These are phyloP conservation scores for Leccinum barrowsii DNA, from an alignment of 768 basidiomycete genomes.

Conservation along the genomic window DNA sequence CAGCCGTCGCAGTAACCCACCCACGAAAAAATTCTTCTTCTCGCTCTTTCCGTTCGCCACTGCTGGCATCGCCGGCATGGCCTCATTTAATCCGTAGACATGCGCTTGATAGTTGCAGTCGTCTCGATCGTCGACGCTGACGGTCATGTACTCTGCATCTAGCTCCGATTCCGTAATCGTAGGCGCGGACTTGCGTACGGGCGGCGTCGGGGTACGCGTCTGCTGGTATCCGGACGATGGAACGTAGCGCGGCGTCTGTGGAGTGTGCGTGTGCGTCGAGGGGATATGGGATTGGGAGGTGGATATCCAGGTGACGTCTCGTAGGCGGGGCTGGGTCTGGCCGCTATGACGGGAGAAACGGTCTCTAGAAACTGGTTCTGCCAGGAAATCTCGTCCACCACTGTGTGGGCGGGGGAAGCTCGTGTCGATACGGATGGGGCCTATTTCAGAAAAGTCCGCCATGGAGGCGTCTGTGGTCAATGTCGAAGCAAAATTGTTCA, in stretches of 20 bases:
- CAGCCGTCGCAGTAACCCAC: constrained; percentile 29
- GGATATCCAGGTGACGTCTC: constrained; percentile 34
- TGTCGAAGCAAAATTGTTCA: background rate
- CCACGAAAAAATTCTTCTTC: constrained; percentile 30
- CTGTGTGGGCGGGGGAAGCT: constrained; percentile 28
- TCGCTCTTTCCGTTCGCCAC: constrained; percentile 28
- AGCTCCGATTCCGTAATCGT: constrained; percentile 32
- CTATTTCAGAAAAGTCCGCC: constrained; percentile 24
- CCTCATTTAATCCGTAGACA: constrained; percentile 25
- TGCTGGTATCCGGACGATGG: constrained; percentile 19
- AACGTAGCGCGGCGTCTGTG: constrained; percentile 25
- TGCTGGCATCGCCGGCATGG: constrained; percentile 10
- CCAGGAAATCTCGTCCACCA: constrained; percentile 25
- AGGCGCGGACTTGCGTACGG: constrained; percentile 26
- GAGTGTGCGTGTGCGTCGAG: constrained; percentile 27
- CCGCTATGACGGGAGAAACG: constrained; percentile 29
- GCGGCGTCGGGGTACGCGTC: constrained; percentile 26
- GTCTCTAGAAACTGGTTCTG: constrained; percentile 22
- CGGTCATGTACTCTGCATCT: constrained; percentile 34
- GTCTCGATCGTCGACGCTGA: constrained; percentile 24
- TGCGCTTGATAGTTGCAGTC: constrained; percentile 19
- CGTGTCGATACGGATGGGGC: constrained; percentile 29
- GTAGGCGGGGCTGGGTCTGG: constrained; percentile 23
- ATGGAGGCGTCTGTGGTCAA: constrained; percentile 11
- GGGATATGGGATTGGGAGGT: constrained; percentile 23